phyloP scores from a whole-genome alignment of 805 yeast genomes.

The Candida michaelii region DNA sequence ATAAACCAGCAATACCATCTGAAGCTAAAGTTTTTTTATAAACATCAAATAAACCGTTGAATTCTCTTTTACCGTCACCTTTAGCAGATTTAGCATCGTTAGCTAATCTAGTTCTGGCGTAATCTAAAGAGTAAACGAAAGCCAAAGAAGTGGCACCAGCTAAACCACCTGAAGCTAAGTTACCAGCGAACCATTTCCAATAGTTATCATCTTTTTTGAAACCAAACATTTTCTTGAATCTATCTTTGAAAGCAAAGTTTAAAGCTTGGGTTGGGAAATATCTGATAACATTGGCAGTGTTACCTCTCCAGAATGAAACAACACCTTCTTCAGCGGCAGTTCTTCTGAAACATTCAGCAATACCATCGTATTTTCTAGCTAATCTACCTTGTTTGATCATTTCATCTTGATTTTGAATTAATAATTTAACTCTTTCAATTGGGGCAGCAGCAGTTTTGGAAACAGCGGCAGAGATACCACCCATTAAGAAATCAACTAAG shows the following conservation, averaged over 20 bases:
- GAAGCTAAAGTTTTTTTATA: conserved; percentile 93
- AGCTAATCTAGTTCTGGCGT: conserved; percentile 98
- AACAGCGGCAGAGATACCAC: conserved; percentile 99
- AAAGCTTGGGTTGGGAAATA: conserved; percentile 99
- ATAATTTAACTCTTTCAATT: conserved; percentile 93
- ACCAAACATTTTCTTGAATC: conserved; percentile 93
- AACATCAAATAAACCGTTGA: conserved; percentile 95
- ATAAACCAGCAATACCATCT: conserved; percentile 97
- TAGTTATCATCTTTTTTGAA: conserved; percentile 94
- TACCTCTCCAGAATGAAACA: conserved; percentile 97
- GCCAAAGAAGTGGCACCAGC: conserved; percentile 96
- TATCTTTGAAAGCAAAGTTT: conserved; percentile 98
- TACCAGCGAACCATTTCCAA: conserved; percentile 95
- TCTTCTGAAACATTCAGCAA: conserved; percentile 89
- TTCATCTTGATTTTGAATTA: conserved; percentile 97
- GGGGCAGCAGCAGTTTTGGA: conserved; percentile 98
- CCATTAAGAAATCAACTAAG: conserved; percentile 52
- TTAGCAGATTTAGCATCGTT: conserved; percentile 92
- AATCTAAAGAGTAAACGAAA: conserved; percentile 95
- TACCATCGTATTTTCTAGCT: conserved; percentile 83
- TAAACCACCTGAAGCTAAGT: conserved; percentile 98
- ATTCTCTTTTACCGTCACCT: conserved; percentile 83
- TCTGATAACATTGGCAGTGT: conserved; percentile 98
- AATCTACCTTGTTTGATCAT: conserved; percentile 98
- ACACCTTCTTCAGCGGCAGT: conserved; percentile 93